These are phyloP conservation scores for Pontederia paniculata DNA, from an alignment of 176 grass and related monocot genomes.

Conservation along the genomic window DNA sequence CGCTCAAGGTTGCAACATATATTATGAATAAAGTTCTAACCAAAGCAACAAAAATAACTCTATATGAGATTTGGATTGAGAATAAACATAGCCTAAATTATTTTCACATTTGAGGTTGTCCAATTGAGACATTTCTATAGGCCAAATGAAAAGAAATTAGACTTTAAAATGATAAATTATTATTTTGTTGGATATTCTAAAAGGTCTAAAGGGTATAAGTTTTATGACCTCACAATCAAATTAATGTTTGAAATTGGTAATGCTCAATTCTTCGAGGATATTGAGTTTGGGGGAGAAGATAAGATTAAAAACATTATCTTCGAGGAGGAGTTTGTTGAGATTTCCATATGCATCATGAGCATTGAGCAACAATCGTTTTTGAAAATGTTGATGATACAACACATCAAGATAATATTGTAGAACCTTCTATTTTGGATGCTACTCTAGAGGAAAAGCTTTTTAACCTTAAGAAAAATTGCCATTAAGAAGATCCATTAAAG, in stretches of 20 bases:
- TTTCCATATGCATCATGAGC: neutral
- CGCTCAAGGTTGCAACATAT: too few relatives aligned
- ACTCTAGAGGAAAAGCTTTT: neutral
- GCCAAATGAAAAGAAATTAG: too few relatives aligned
- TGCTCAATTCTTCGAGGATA: neutral
- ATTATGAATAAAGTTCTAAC: too few relatives aligned
- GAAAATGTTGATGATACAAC: neutral
- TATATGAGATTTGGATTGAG: too few relatives aligned
- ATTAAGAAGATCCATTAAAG: neutral
- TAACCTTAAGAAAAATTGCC: neutral
- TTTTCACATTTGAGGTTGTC: too few relatives aligned
- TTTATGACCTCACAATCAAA: neutral
- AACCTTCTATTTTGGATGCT: neutral
- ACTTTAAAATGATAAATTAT: too few relatives aligned
- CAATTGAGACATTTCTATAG: too few relatives aligned
- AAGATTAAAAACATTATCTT: neutral
- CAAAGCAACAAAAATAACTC: too few relatives aligned
- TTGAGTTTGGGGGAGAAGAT: neutral
- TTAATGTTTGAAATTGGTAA: neutral
- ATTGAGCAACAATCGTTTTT: neutral
- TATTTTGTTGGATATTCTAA: neutral
- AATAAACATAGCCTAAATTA: too few relatives aligned
- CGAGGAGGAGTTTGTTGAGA: neutral
- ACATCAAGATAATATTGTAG: neutral
- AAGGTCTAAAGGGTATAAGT: neutral